These are phyloP conservation scores for Phytophthora sansomeana DNA, from an alignment of 352 stramenopile species.

Conservation along the genomic window DNA sequence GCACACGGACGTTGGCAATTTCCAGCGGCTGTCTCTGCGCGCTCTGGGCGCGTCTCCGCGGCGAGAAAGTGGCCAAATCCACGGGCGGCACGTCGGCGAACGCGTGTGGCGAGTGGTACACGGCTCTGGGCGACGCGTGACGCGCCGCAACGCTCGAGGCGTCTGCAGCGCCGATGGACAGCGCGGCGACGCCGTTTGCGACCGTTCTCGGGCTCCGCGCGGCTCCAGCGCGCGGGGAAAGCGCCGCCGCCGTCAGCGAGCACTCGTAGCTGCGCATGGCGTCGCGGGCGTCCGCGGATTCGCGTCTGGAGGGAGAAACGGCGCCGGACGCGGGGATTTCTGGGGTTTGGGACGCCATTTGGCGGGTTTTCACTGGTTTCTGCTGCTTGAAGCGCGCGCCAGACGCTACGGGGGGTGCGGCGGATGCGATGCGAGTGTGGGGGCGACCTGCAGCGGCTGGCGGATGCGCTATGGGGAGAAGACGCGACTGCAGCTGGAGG, in stretches of 20 bases:
- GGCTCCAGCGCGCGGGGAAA: constrained; percentile 22
- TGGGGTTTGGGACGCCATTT: constrained; percentile 4
- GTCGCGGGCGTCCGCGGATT: constrained; percentile 27
- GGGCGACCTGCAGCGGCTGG: background rate
- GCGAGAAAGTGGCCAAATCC: constrained; percentile 64
- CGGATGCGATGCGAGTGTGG: constrained; percentile 15
- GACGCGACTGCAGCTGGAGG: constrained; percentile 3
- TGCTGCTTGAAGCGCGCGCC: constrained; percentile 24
- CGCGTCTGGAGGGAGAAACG: constrained; percentile 12
- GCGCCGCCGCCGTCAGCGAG: constrained; percentile 21
- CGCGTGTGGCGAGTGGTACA: constrained; percentile 67
- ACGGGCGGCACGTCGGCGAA: constrained; percentile 50
- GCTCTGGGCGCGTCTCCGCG: constrained; percentile 53
- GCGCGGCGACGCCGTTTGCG: constrained; percentile 10
- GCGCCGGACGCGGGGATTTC: background rate
- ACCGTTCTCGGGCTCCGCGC: constrained; percentile 20
- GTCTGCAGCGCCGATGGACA: constrained; percentile 4
- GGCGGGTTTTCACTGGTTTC: constrained; percentile 1
- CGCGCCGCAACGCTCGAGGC: constrained; percentile 3
- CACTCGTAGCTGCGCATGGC: constrained; percentile 29
- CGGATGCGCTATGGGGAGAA: constrained; percentile 20
- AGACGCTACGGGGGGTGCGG: constrained; percentile 11
- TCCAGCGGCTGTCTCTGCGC: constrained; percentile 24
- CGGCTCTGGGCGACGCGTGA: constrained; percentile 57
- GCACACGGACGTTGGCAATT: constrained; percentile 17